Base-by-base conservation (phyloP, 2,329 filamentous ascomycete species). In the Colletotrichum limetticola region DNA sequence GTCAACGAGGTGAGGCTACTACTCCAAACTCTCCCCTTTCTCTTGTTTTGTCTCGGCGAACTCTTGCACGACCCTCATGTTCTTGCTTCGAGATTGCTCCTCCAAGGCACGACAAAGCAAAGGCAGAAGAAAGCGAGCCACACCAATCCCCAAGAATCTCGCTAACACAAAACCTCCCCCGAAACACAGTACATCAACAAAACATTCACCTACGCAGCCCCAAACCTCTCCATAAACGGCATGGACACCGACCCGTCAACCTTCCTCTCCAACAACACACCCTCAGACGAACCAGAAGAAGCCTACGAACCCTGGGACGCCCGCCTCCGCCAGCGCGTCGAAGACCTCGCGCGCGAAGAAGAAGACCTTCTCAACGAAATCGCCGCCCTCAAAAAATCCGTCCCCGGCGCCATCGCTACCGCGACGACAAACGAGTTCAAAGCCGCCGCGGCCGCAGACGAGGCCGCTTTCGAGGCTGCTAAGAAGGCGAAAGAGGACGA, bases 331-430 rank as follows among this genome's bases (percentile, higher is more conserved):
- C 84, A 86, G 74, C 87, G 86, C 76, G 88, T 91, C 76, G 89
- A 90, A 78, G 87, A 89, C 49, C 86, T 92, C n/a, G 86, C 89
- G 73, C 84, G 87, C 72, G 86, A 91, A 71, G 91, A 92, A 76
- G 90, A 92, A 78, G 89, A 90, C 77, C 85, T 92, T 3, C 87
- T 92, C 57, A 88, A 90, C 75, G 89, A 91, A 77, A 91, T 92
- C 76, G 90, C 91, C 8, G 82, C 83, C 35, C 84, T 91, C n/a
- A 91, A 91, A 80, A 86, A 87, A 74, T 80, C 82, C 73, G 86
- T 90, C 1, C 89, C 89, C 24, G 78, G 78, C 19, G 77, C 82
- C 11, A 84, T 85, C 0, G 87, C 89, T 9, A 77, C 80, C 11
- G 84, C 85, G 0, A 86, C 88, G 14, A 77, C 80, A 4, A 76